Evolutionary conservation across 2,329 filamentous ascomycete species (phyloP), one percentile per base, ranked within the genome.

Genomic region (Arthrinium phaeospermum): DNA sequence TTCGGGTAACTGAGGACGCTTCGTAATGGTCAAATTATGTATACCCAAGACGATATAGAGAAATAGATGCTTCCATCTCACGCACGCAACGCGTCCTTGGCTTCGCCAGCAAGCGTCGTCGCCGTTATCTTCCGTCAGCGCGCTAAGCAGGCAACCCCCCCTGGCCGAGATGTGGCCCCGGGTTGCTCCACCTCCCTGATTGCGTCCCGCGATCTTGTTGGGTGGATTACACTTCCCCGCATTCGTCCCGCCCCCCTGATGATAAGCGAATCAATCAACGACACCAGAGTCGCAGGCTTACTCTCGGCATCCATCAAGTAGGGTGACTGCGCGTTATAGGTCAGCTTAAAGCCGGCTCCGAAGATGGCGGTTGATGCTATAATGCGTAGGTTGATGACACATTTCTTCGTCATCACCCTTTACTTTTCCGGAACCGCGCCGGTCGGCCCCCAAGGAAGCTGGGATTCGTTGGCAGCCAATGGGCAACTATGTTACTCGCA

Each of bases 361-460:
- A 19, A 47, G 1, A 47, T 4, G 0, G 22, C 27, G 75, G 78
- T 41, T 79, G 78, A 8, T 45, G 77, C 10, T 37, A 37, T 8
- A 37, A 6, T 37, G 3, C 5, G 6, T 37, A 37, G 3, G 3
- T 37, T 7, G 37, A 37, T 37, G 37, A 37, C 37, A 37, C 37
- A 37, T 37, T 37, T 37, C 37, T 37, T 37, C 37, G 37, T 37
- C 37, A 37, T 37, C 37, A 8, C 37, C 37, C 37, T 5, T 37
- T 37, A 5, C 37, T 6, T 37, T 1, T 37, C 10, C 37, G 37
- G 37, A 37, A 37, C 37, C 37, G 37, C 37, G 37, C 37, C 37
- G 37, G 37, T 37, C 37, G 37, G 37, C 37, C 37, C 37, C 37
- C 37, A 8, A 37, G 37, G 37, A 37, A 37, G 37, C 2, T 37